A percentile compares a stretch with the other conserved stretches of the same genome.
These are phyloP conservation scores for Lactarius evosmus DNA, from an alignment of 768 basidiomycete species.

Conservation along the genomic window DNA sequence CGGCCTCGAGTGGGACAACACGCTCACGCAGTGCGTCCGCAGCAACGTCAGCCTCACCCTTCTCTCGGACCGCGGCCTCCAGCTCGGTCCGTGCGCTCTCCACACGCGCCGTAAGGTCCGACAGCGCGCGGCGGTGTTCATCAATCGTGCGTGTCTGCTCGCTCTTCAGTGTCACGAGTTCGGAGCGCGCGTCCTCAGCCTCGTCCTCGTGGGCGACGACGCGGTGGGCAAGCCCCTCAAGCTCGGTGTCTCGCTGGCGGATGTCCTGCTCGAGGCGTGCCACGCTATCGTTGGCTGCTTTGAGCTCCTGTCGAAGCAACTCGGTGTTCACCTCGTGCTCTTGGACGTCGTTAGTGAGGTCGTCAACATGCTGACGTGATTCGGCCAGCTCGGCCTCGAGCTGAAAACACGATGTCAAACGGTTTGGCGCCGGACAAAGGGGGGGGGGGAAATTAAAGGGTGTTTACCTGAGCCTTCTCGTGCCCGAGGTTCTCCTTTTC, in stretches of 20 bases:
- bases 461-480: slow-evolving; percentile 23
- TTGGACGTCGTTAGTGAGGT: slow-evolving; percentile 47
- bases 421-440: neutral
- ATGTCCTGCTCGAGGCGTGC: slow-evolving; percentile 55
- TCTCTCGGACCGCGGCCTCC: slow-evolving; percentile 50
- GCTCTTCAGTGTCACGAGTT: slow-evolving; percentile 51
- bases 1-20: slow-evolving; percentile 48
- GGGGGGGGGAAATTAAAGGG: neutral
- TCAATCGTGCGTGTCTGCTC: slow-evolving; percentile 51
- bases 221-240: slow-evolving; percentile 46
- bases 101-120: slow-evolving; percentile 47
- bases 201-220: slow-evolving; percentile 50
- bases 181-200: slow-evolving; percentile 51
- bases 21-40: slow-evolving; percentile 49
- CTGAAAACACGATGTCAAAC: slow-evolving; percentile 35
- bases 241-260: slow-evolving; percentile 54
- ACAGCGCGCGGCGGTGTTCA: slow-evolving; percentile 46
- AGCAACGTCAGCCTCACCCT: slow-evolving; percentile 55
- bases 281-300: slow-evolving; percentile 51
- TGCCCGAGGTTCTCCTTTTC: slow-evolving; percentile 52
- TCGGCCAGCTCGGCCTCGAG: slow-evolving; percentile 52
- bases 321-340: slow-evolving; percentile 52
- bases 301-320: slow-evolving; percentile 53
- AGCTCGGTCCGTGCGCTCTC: slow-evolving; percentile 45
- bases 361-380: slow-evolving; percentile 50